Evolutionary conservation across 495 filamentous ascomycete genomes (phyloP).

Genomic region (Monascus purpureus): DNA sequence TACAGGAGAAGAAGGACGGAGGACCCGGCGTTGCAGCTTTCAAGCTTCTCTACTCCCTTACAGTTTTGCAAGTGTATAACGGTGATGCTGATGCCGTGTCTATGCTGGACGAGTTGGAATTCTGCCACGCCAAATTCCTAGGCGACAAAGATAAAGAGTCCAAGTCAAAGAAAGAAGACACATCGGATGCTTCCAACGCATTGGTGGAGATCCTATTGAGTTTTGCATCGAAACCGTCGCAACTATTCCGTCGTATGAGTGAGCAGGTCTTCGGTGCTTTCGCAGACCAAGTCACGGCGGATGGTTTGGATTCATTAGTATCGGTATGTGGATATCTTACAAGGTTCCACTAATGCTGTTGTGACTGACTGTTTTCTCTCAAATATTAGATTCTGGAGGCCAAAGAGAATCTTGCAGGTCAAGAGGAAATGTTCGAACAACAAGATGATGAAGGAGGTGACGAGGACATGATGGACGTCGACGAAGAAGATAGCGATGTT

Average conservation of each 20-base stretch:
- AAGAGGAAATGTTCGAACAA: conserved; percentile 73
- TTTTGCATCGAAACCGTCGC: conserved; percentile 75
- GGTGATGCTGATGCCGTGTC: conserved; percentile 69
- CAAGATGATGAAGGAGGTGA: conserved; percentile 47
- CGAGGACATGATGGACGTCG: conserved; percentile 21
- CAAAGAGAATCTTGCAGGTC: conserved; percentile 68
- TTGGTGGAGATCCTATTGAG: conserved; percentile 78
- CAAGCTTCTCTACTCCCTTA: conserved; percentile 70
- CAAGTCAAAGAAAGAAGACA: conserved; percentile 28
- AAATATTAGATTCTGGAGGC: conserved; percentile 51
- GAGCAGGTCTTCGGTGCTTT: conserved; percentile 78
- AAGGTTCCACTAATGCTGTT: not conserved
- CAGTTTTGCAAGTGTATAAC: conserved; percentile 78
- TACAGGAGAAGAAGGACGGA: conserved; percentile 25
- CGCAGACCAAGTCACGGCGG: conserved; percentile 51
- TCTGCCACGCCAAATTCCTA: conserved; percentile 52
- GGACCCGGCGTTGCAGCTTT: conserved; percentile 41
- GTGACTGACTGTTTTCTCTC: conserved; percentile 1
- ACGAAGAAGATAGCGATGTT: conserved; percentile 23
- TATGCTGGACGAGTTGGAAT: conserved; percentile 59
- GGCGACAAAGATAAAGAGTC: conserved; percentile 18
- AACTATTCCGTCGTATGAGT: conserved; percentile 71
- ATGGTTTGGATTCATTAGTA: conserved; percentile 59
- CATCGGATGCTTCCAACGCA: conserved; percentile 53
- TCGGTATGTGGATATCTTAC: conserved; percentile 31